These are phyloP conservation scores for Acanthamoeba sp. DNA, from an alignment of 208 protist genomes.

Conservation along the genomic window DNA sequence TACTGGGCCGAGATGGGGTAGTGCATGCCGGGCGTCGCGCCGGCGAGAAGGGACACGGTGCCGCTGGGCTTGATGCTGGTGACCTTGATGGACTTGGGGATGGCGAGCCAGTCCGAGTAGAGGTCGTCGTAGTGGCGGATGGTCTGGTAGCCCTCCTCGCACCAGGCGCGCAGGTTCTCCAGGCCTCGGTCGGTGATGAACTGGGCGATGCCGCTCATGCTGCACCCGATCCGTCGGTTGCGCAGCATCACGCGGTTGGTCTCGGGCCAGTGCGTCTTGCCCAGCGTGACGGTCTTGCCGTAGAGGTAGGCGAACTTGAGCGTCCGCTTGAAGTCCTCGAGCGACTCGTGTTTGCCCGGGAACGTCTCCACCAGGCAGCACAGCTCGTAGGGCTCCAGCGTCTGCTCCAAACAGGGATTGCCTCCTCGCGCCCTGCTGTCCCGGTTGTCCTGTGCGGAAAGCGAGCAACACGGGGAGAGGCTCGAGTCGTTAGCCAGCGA, in stretches of 20 bases:
- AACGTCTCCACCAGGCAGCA: slow-evolving; percentile 94
- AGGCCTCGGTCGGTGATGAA: slow-evolving; percentile 82
- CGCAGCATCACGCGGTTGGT: slow-evolving; percentile 89
- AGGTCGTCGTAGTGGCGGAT: slow-evolving; percentile 86
- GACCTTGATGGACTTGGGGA: slow-evolving; percentile 91
- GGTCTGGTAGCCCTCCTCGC: slow-evolving; percentile 84
- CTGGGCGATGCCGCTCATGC: slow-evolving; percentile 91
- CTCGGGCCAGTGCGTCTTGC: slow-evolving; percentile 90
- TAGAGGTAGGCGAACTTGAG: slow-evolving; percentile 90
- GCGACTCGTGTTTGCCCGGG: slow-evolving; percentile 86
- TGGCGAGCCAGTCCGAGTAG: slow-evolving; percentile 85
- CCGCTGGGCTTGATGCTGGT: slow-evolving; percentile 92
- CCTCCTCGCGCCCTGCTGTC: slow-evolving; percentile 87
- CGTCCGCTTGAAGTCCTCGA: slow-evolving; percentile 89
- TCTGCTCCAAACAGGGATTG: slow-evolving; percentile 93
- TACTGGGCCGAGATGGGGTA: slow-evolving; percentile 90
- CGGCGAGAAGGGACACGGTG: slow-evolving; percentile 91
- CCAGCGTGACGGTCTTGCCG: slow-evolving; percentile 90
- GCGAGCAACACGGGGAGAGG: neutral
- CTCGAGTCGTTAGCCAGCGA: neutral
- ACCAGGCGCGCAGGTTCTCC: slow-evolving; percentile 55
- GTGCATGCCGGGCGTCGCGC: slow-evolving; percentile 91
- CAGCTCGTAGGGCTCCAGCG: slow-evolving; percentile 91
- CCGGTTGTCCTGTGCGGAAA: neutral
- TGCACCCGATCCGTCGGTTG: slow-evolving; percentile 91